phyloP scores from a whole-genome alignment of 2,329 filamentous ascomycete genomes.

The Monosporascus sp. region DNA sequence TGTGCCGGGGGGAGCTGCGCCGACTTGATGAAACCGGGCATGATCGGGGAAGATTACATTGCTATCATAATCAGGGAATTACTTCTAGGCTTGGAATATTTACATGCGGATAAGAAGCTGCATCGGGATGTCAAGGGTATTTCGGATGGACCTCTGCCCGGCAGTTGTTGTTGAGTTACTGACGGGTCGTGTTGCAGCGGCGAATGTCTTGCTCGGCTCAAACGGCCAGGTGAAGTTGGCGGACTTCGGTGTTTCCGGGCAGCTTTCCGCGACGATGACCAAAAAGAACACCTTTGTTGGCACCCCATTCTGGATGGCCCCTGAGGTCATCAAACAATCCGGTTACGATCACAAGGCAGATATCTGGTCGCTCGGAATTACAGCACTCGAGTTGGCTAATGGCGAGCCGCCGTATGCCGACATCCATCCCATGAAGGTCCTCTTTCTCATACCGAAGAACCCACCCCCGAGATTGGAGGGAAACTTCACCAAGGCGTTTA shows the following conservation, averaged over 20 bases:
- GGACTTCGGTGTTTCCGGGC: slow-evolving; percentile 94
- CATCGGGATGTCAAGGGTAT: slow-evolving; percentile 93
- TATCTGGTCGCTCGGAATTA: slow-evolving; percentile 96
- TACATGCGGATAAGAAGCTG: slow-evolving; percentile 92
- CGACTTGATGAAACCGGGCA: slow-evolving; percentile 89
- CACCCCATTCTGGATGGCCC: slow-evolving; percentile 99
- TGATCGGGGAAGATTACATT: slow-evolving; percentile 92
- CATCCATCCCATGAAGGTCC: slow-evolving; percentile 96
- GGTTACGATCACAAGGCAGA: slow-evolving; percentile 98
- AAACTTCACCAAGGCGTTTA: slow-evolving; percentile 76
- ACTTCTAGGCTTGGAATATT: slow-evolving; percentile 82
- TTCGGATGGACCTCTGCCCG: not conserved
- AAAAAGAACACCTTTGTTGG: slow-evolving; percentile 99
- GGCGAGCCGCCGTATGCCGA: slow-evolving; percentile 93
- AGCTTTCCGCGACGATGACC: slow-evolving; percentile 95
- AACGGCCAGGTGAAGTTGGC: slow-evolving; percentile 96
- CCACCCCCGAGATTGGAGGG: slow-evolving; percentile 76
- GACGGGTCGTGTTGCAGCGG: slow-evolving; percentile 50
- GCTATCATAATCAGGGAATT: slow-evolving; percentile 91
- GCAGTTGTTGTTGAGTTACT: slow-evolving; percentile 8
- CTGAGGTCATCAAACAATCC: slow-evolving; percentile 96
- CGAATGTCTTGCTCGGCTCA: slow-evolving; percentile 82
- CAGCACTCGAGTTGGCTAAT: slow-evolving; percentile 83
- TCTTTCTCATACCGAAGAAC: slow-evolving; percentile 96
- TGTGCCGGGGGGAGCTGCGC: slow-evolving; percentile 95